Base-by-base conservation (phyloP, 2,329 filamentous ascomycete genomes). In the Penicillium occitanis region DNA sequence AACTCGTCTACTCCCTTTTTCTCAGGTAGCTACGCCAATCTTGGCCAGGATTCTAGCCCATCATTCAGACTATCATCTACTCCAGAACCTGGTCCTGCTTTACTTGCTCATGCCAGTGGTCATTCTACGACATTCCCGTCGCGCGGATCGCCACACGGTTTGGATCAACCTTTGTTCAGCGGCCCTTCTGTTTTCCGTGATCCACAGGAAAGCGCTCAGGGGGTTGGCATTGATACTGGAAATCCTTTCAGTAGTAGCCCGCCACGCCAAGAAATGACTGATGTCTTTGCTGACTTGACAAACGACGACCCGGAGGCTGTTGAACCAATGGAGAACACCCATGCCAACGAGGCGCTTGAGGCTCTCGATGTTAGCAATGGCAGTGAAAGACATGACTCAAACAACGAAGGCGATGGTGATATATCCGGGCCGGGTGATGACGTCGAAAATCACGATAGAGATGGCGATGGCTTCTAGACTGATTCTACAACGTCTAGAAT, bases 331-430 rank as follows among this genome's bases (percentile, higher is more conserved):
- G 79, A 81, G 62, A 80, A 80, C 33, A 79, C 77, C n/a, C 80
- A 83, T 69, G 80, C 80, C 7, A 81, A 79, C 48, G 81, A 83
- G 69, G 81, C 80, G 3, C 71, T 83, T 22, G 81, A 82, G 66
- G 77, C 73, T 25, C 74, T 81, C 14, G 75, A 79, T 66, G 79
- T 76, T 30, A 76, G 77, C 67, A 77, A 77, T 50, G 75, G 73
- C 19, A 74, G 74, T 30, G 77, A 76, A 51, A 71, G 71, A 48
- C 72, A 75, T 28, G 71, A 71, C 6, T 73, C 76, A n/a, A 66
- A 72, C 28, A 67, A 72, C 35, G 73, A 74, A 5, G 64, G 66
- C 44, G 70, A 65, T 51, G 65, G 66, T 57, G 71, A 72, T 25
- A 69, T 70, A 35, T 64, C 62, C n/a, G 35, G 33, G 5, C 40